Percentiles rank a stretch among this genome's conserved stretches.
phyloP scores from a whole-genome alignment of 2,329 filamentous ascomycete genomes.

The Fusarium pseudoanthophilum region DNA sequence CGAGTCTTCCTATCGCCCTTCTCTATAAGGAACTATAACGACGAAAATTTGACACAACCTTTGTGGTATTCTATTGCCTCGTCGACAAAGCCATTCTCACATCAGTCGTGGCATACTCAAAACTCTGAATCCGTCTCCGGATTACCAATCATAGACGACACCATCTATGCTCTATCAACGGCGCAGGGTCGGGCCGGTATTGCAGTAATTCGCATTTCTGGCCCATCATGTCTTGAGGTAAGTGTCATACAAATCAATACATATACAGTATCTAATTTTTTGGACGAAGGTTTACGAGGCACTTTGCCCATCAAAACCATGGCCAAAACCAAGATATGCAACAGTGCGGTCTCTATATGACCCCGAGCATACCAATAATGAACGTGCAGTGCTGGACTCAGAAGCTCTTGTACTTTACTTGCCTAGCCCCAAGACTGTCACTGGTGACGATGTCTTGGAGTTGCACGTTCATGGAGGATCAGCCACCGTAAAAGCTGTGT shows the following conservation, averaged over 20 bases:
- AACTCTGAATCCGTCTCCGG: constrained; percentile 1
- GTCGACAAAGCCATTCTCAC: constrained; percentile 15
- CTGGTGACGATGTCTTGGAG: constrained; percentile 92
- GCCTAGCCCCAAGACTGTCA: constrained; percentile 82
- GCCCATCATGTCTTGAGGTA: constrained; percentile 77
- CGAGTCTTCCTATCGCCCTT: background rate
- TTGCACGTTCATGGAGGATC: constrained; percentile 93
- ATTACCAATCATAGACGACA: constrained; percentile 57
- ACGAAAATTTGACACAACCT: background rate
- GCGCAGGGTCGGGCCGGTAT: constrained; percentile 88
- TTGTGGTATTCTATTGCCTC: background rate
- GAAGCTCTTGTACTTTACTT: constrained; percentile 86
- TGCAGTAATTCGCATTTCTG: constrained; percentile 88
- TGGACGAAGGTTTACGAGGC: constrained; percentile 58
- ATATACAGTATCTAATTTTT: constrained; percentile 4
- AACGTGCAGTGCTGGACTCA: constrained; percentile 74
- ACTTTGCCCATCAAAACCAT: constrained; percentile 60
- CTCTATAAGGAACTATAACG: background rate
- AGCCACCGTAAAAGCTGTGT: constrained; percentile 87
- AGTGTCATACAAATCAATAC: constrained; percentile 19
- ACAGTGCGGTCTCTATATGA: constrained; percentile 79
- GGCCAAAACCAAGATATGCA: constrained; percentile 67
- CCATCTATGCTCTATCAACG: constrained; percentile 93
- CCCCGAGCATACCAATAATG: constrained; percentile 43
- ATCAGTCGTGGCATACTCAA: constrained; percentile 12